phyloP scores from a whole-genome alignment of 768 basidiomycete species.

The Porpolomopsis calyptriformis region DNA sequence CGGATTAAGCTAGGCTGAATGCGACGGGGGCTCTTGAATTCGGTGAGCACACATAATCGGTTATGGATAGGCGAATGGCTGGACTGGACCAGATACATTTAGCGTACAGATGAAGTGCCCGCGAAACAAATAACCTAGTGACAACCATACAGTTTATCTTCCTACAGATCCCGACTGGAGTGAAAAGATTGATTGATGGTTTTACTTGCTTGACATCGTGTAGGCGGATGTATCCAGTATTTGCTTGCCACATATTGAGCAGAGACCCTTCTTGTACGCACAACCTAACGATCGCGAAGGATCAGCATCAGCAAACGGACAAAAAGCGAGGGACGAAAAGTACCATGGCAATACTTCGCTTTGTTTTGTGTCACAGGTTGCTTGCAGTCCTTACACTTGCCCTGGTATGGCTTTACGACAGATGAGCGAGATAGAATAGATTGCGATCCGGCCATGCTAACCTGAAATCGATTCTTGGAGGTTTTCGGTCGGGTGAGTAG shows the following conservation, averaged over 20 bases:
- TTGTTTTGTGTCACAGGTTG: conserved; percentile 74
- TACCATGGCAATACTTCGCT: conserved; percentile 85
- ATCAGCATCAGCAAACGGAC: conserved; percentile 7
- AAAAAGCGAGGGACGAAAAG: conserved; percentile 15
- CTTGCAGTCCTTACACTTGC: conserved; percentile 83
- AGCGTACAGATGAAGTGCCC: too few relatives aligned
- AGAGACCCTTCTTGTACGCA: conserved; percentile 79
- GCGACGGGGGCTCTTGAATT: too few relatives aligned
- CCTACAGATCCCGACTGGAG: too few relatives aligned
- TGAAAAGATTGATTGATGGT: too few relatives aligned
- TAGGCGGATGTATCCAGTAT: conserved; percentile 79
- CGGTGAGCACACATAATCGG: too few relatives aligned
- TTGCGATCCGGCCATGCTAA: conserved; percentile 23
- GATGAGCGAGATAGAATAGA: conserved; percentile 14
- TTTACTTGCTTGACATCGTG: conserved; percentile 74
- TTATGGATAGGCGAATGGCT: too few relatives aligned
- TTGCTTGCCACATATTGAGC: conserved; percentile 80
- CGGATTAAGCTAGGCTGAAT: too few relatives aligned
- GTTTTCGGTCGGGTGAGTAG: conserved; percentile 58
- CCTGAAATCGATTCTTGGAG: conserved; percentile 71
- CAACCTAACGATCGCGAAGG: conserved; percentile 42
- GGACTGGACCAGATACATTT: too few relatives aligned
- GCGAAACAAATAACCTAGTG: too few relatives aligned
- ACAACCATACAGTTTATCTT: too few relatives aligned
- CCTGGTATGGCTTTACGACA: conserved; percentile 61